Percentiles rank a stretch among this genome's conserved stretches.
Evolutionary conservation across 345 rosid genomes (phyloP).

Genomic region (Psidium friedrichsthalianum): DNA sequence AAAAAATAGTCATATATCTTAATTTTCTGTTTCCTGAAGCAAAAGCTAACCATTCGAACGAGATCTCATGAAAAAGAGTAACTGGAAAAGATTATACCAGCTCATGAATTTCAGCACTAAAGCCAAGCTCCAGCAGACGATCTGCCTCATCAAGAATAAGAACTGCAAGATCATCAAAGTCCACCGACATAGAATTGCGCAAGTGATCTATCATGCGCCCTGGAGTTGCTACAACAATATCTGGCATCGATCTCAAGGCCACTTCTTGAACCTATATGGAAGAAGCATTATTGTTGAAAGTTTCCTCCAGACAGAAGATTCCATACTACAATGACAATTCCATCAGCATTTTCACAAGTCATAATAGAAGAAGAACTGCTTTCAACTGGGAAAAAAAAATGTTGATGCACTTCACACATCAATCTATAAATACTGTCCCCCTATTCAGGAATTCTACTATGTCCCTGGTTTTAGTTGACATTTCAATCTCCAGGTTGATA

Average conservation of each 20-base stretch:
- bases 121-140: conserved; percentile 93
- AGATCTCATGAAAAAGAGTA: not conserved
- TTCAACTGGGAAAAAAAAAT: not conserved
- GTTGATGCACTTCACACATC: not conserved
- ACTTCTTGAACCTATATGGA: conserved; percentile 67
- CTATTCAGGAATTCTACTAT: not conserved
- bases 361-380: not conserved
- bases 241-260: conserved; percentile 87
- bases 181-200: conserved; percentile 89
- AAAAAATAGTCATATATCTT: not conserved
- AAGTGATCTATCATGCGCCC: conserved; percentile 98
- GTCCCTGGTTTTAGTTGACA: not conserved
- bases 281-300: not conserved
- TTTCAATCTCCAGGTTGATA: not conserved
- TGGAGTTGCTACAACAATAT: conserved; percentile 96
- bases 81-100: conserved; percentile 35
- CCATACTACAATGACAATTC: not conserved
- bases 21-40: not conserved
- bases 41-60: not conserved
- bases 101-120: conserved; percentile 86
- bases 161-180: conserved; percentile 87
- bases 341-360: not conserved
- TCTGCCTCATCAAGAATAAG: conserved; percentile 95
- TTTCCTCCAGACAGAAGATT: not conserved
- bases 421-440: not conserved